phyloP scores from a whole-genome alignment of 441 rosid genomes.

The Rhodomyrtus psidioides region DNA sequence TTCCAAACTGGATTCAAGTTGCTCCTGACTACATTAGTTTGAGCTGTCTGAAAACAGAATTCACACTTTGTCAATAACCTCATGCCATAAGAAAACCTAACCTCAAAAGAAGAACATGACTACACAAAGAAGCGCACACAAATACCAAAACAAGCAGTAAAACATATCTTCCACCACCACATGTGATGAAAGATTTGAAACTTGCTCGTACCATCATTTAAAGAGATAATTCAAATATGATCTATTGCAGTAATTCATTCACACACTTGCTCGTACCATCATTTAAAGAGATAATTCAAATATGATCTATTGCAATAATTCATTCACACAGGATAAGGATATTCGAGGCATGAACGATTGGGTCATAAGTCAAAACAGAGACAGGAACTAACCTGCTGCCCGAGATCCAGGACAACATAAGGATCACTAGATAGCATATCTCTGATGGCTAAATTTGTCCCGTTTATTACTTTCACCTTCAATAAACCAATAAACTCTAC shows the following conservation, averaged over 20 bases:
- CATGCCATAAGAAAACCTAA: neutral
- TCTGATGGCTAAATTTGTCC: conserved; percentile 79
- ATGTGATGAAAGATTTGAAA: neutral
- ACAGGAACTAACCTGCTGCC: conserved; percentile 62
- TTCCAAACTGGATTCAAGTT: conserved; percentile 95
- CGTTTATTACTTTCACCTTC: conserved; percentile 67
- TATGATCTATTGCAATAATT: neutral
- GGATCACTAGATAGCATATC: conserved; percentile 99
- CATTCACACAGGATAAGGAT: neutral
- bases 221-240: neutral
- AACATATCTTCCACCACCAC: neutral
- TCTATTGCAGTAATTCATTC: neutral
- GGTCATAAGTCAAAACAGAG: neutral
- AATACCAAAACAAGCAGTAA: neutral
- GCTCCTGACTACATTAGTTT: conserved; percentile 49
- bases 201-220: neutral
- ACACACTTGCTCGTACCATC: neutral
- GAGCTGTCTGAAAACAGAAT: conserved; percentile 50
- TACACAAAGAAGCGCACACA: neutral
- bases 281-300: neutral
- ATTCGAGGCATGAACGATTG: neutral
- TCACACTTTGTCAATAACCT: neutral
- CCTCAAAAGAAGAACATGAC: neutral
- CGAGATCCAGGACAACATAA: conserved; percentile 70
- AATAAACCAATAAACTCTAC: conserved; percentile 81